Conservation (phyloP, 2,329 filamentous ascomycete genomes). For the Albophoma yamanashiensis region DNA sequence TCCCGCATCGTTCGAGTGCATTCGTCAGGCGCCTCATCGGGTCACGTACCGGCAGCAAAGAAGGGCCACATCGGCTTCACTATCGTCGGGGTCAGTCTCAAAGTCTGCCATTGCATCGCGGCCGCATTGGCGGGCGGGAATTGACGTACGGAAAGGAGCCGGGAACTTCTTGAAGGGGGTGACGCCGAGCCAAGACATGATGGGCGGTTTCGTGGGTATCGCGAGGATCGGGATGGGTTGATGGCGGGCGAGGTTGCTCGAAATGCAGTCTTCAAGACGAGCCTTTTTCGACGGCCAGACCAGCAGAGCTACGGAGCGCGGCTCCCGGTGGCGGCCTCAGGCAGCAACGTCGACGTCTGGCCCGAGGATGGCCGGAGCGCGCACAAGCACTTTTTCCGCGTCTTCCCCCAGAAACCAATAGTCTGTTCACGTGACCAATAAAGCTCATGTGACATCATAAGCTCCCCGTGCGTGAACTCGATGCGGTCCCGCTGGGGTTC, state of each 20-base stretch:
- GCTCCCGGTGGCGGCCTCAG: constrained; percentile 15
- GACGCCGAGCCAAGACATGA: constrained; percentile 64
- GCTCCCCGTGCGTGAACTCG: not conserved
- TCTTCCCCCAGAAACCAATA: not conserved
- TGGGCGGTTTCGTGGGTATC: constrained; percentile 32
- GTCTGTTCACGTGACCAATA: not conserved
- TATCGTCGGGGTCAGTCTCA: constrained; percentile 31
- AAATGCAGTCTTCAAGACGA: constrained; percentile 25
- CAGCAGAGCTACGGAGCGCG: constrained; percentile 21
- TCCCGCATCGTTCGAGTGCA: not conserved
- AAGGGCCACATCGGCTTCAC: constrained; percentile 89
- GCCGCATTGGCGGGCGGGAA: constrained; percentile 11
- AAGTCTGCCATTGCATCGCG: constrained; percentile 8
- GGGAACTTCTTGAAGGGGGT: constrained; percentile 68
- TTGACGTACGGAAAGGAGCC: constrained; percentile 62
- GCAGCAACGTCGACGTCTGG: not conserved
- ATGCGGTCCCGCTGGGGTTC: not conserved
- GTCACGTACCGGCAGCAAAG: constrained; percentile 78
- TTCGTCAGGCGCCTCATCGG: constrained; percentile 6
- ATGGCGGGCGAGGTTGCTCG: constrained; percentile 17
- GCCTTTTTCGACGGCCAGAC: constrained; percentile 25
- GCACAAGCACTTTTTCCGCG: not conserved
- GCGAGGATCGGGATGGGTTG: constrained; percentile 24
- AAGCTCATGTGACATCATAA: not conserved
- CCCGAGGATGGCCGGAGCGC: not conserved